A percentile compares a stretch with the other conserved stretches of the same genome.
phyloP scores from a whole-genome alignment of 139 green algal species.

The Tetratostichococcus sp. region DNA sequence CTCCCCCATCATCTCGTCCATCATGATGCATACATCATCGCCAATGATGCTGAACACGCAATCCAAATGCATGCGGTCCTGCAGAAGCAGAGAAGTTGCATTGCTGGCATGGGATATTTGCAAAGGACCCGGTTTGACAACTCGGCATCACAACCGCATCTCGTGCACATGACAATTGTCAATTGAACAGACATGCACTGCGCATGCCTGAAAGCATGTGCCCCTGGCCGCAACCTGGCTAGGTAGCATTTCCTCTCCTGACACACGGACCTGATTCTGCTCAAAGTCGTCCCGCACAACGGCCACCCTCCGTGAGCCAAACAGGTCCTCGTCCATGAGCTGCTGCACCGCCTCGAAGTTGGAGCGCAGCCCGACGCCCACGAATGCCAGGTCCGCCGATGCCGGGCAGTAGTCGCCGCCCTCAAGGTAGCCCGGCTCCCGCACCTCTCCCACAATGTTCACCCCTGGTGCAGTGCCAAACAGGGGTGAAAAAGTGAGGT shows the following conservation, averaged over 20 bases:
- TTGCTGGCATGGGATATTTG: too few species aligned
- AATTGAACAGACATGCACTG: too few species aligned
- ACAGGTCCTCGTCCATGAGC: conserved; percentile 85
- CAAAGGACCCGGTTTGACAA: too few species aligned
- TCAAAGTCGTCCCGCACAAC: conserved; percentile 91
- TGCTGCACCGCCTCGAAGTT: conserved; percentile 81
- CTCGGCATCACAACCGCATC: too few species aligned
- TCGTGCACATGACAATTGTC: too few species aligned
- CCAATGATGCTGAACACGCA: conserved; percentile 89
- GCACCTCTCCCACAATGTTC: conserved; percentile 56
- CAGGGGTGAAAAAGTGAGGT: too few species aligned
- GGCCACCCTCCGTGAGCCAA: conserved; percentile 77
- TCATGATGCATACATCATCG: conserved; percentile 82
- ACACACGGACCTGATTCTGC: conserved; percentile 61
- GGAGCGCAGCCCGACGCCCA: conserved; percentile 87
- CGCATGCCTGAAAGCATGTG: too few species aligned
- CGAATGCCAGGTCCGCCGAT: conserved; percentile 60
- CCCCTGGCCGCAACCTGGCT: too few species aligned
- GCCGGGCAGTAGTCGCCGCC: conserved; percentile 93
- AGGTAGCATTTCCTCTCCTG: too few species aligned
- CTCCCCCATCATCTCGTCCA: conserved; percentile 81
- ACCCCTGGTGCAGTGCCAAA: neutral
- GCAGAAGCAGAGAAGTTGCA: conserved; percentile 3
- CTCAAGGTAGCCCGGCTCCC: conserved; percentile 78
- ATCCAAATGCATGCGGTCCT: conserved; percentile 97